Evolutionary conservation across 805 yeast species (phyloP).

Genomic region (Lachancea lanzarotensis): DNA sequence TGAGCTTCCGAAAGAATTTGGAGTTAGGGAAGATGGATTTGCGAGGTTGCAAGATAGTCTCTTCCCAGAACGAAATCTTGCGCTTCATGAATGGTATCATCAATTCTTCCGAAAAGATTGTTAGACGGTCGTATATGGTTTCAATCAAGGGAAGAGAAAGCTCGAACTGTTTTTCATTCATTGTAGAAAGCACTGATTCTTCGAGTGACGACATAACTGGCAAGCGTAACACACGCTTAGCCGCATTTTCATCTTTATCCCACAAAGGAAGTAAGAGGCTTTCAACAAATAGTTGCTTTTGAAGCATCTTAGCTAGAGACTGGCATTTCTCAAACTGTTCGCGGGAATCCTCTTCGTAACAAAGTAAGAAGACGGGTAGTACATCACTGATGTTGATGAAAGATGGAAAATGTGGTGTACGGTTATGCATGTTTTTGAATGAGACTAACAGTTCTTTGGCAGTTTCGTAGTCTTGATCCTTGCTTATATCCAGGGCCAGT

Average conservation of each 20-base stretch:
- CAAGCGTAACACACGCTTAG: slow-evolving; percentile 19
- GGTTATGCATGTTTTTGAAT: slow-evolving; percentile 39
- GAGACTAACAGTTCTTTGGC: slow-evolving; percentile 52
- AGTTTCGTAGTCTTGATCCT: slow-evolving; percentile 35
- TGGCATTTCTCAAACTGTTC: slow-evolving; percentile 40
- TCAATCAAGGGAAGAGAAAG: slow-evolving; percentile 21
- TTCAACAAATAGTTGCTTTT: slow-evolving; percentile 37
- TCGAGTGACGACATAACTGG: slow-evolving; percentile 29
- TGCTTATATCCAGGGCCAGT: slow-evolving; percentile 47
- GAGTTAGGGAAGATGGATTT: slow-evolving; percentile 65
- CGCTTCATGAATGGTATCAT: slow-evolving; percentile 77
- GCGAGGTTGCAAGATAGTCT: slow-evolving; percentile 68
- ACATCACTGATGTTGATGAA: slow-evolving; percentile 63
- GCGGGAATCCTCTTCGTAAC: slow-evolving; percentile 40
- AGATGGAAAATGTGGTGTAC: slow-evolving; percentile 40
- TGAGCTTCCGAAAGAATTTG: slow-evolving; percentile 46
- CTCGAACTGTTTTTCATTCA: slow-evolving; percentile 4
- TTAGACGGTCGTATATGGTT: slow-evolving; percentile 23
- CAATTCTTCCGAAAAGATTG: slow-evolving; percentile 19
- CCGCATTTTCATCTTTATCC: slow-evolving; percentile 9
- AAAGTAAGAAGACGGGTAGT: slow-evolving; percentile 47
- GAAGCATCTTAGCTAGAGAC: slow-evolving; percentile 36
- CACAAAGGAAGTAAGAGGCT: slow-evolving; percentile 28
- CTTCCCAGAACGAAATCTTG: slow-evolving; percentile 79
- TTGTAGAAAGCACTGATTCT: slow-evolving; percentile 11